Conservation (phyloP, 129 eudicot species). For the Daucus carota region DNA sequence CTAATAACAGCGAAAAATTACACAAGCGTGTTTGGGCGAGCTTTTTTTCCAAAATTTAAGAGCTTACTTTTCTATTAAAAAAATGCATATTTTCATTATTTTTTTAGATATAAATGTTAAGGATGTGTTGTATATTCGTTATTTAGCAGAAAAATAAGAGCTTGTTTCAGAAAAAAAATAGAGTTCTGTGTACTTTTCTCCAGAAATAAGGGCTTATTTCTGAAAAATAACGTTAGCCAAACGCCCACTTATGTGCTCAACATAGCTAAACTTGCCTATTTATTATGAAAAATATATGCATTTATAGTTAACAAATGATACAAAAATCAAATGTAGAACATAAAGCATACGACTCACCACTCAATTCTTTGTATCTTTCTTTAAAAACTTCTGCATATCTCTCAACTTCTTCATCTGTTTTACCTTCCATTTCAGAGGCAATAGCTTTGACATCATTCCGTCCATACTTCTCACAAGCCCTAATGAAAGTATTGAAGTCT, state of each 20-base stretch:
- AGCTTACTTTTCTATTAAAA: no score
- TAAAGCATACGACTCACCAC: slow-evolving; percentile 36
- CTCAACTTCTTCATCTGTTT: slow-evolving; percentile 84
- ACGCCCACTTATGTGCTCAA: no score
- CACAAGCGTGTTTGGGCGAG: no score
- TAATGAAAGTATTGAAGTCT: slow-evolving; percentile 78
- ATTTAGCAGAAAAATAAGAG: no score
- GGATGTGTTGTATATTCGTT: no score
- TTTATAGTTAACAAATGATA: not conserved
- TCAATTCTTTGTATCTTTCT: slow-evolving; percentile 88
- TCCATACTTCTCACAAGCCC: slow-evolving; percentile 99
- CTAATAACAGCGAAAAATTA: not conserved
- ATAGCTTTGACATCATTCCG: slow-evolving; percentile 68
- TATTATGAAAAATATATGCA: not conserved
- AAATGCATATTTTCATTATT: no score
- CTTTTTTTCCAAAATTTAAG: no score
- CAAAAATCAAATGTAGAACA: not conserved
- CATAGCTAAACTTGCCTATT: not conserved
- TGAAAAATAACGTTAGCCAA: no score
- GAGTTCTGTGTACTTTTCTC: no score
- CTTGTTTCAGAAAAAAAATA: no score
- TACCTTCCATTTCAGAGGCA: slow-evolving; percentile 95
- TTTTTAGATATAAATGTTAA: no score
- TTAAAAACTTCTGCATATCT: slow-evolving; percentile 91
- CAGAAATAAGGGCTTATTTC: no score